Base-by-base conservation (phyloP, 2,329 filamentous ascomycete genomes). In the Cladosporium sp. region DNA sequence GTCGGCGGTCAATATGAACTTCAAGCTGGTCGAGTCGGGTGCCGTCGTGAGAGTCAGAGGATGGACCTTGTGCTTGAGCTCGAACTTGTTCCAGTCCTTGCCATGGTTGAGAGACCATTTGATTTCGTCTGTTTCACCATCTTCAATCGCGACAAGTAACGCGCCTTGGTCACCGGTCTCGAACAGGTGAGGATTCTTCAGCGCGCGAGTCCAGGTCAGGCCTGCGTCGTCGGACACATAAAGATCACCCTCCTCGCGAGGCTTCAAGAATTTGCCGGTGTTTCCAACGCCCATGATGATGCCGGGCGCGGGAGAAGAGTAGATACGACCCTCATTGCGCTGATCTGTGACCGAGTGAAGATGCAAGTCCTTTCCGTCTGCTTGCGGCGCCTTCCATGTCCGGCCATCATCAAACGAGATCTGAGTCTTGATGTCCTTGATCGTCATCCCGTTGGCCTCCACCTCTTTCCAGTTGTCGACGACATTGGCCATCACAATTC, bases 401-500 rank as follows among this genome's bases (percentile, higher is more conserved):
- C 93, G 86, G 28, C 96, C 95, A 77, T 99, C 95, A 74, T 99
- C 93, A 74, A 98, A 99, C 59, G 92, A 97, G 75, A 99, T 97
- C 72, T 89, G 84, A 36, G 91, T 92, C 68, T 89, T 84, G 55
- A 96, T 78, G 74, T 92, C 87, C 80, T 94, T 94, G 6, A 80
- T 73, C 1, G 80, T 80, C 59, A 70, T 55, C 30, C 68, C 68
- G 54, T 83, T 79, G 49, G 87, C 83, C 62, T 88, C 84, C 0
- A 96, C 87, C 1, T 92, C 89, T 70, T 93, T 83, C 80, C 88
- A 92, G 75, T 99, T 99, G 60, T 92, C 87, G 24, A 99, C 93
- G 18, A 87, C 87, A 74, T 99, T 99, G 68, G 97, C 89, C 65
- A 99, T 79, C 65, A 96, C 92, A 65, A 99, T 91, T 41, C 95